Conservation (phyloP, 2,329 filamentous ascomycete species). For the Xenoacremonium recifei region DNA sequence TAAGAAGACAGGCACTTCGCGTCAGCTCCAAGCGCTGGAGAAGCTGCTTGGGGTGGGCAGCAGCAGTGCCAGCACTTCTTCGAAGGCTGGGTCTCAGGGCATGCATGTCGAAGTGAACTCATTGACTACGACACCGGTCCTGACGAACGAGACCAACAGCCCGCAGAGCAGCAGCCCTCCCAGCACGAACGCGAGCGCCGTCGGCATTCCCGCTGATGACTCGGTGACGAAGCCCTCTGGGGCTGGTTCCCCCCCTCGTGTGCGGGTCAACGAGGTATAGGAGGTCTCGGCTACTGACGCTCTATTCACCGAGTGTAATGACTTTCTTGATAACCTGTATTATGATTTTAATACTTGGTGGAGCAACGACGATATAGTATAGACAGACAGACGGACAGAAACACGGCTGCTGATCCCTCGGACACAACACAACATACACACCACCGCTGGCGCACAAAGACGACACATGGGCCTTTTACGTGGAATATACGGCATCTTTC, state of each 20-base stretch:
- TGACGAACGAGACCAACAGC: conserved; percentile 69
- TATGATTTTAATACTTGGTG: too few relatives aligned
- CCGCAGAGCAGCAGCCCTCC: conserved; percentile 65
- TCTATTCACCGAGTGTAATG: neutral
- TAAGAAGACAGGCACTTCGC: conserved; percentile 63
- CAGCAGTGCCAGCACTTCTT: conserved; percentile 20
- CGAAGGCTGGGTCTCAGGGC: conserved; percentile 22
- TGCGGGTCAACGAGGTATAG: conserved; percentile 33
- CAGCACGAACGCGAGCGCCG: conserved; percentile 60
- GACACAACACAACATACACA: too few relatives aligned
- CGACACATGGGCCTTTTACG: too few relatives aligned
- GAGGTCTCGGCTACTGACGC: neutral
- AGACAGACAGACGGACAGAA: too few relatives aligned
- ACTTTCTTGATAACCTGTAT: too few relatives aligned
- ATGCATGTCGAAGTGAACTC: conserved; percentile 49
- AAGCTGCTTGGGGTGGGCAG: conserved; percentile 28
- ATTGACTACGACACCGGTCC: conserved; percentile 60
- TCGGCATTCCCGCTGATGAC: conserved; percentile 36
- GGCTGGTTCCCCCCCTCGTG: conserved; percentile 17
- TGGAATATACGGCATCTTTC: conserved; percentile 17
- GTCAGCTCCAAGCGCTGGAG: conserved; percentile 50
- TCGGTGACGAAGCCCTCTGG: conserved; percentile 21
- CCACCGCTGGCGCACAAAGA: too few relatives aligned
- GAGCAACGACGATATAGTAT: too few relatives aligned
- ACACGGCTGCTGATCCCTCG: too few relatives aligned